Evolutionary conservation across 2,329 filamentous ascomycete genomes (phyloP), one percentile per base, ranked within the genome.

Genomic region (Hymenoscyphus fructigenus): DNA sequence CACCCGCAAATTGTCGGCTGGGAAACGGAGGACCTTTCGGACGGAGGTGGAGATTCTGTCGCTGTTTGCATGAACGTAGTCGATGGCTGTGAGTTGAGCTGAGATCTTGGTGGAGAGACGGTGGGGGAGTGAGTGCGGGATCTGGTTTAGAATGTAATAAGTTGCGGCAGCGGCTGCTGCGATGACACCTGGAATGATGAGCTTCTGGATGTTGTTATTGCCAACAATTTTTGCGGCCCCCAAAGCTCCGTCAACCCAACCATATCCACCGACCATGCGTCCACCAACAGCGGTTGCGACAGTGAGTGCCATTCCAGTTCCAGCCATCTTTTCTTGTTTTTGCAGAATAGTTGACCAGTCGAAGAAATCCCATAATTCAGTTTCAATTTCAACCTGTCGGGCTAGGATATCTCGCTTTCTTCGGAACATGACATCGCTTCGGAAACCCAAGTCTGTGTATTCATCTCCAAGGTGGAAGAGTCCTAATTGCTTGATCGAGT

Each of bases 251-350:
- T 98, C 94, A 71, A 97, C 81, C 93, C 94, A 98, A 60, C 91
- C 89, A 71, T 91, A 88, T 67, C 93, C 91, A 66, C 93, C 92
- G 47, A 99, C 81, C 74, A 95, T 83, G 58, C 92, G 86, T 59
- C 90, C 87, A 64, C 94, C 92, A 4, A 98, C 82, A 1, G 96
- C 92, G 64, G 92, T 93, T 10, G 91, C 91, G 41, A 97, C 85
- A 1, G 95, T 99, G 74, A 99, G 84, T 5, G 94, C 95, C 90
- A 99, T 93, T 68, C 95, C 91, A 2, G 93, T 96, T 47, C 94
- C 92, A 5, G 94, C 93, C 63, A 96, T 84, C 83, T 98, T 99
- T 78, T 99, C 95, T 76, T 98, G 94, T 62, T 88, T 85, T 74
- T 97, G 92, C 80, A 96, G 84, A 5, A 98, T 79, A 12, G 88